Base-by-base conservation (phyloP, 2,329 filamentous ascomycete genomes). In the Dryadomyces quercus-mongolicae region DNA sequence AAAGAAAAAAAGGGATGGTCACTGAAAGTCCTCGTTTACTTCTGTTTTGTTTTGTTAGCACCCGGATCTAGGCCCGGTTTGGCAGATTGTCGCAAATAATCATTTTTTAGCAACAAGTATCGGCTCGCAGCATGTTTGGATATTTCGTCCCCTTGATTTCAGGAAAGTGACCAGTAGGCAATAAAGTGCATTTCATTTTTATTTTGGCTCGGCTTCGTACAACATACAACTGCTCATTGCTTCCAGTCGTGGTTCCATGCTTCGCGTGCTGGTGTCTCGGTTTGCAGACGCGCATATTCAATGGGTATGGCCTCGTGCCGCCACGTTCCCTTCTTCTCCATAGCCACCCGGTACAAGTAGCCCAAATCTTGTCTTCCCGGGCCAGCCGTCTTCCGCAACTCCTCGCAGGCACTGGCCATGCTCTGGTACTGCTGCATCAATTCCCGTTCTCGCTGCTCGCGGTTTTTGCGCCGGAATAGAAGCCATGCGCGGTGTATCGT, bases 401-500 rank as follows among this genome's bases (percentile, higher is more conserved):
- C 88, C 74, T 97, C 93, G 71, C 88, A 94, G 22, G 93, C 92
- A 47, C 76, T 74, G 56, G 79, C 77, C 86, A 98, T 97, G 65
- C 81, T 81, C 65, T 88, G 84, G 71, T 91, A 90, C 74, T 83
- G 78, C 57, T 87, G 77, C 71, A 89, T 81, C 49, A 96, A 77
- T 67, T 91, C 88, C 54, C 76, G 72, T 66, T 87, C 77, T 52
- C 82, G 77, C 40, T 74, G 71, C 59, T 78, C 74, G 50, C 83
- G 82, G 63, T 83, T 77, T 66, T 86, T 80, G 61, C 84, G 78
- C 63, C 84, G 82, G 71, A 85, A 86, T 34, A 97, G 76, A 63
- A 88, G 78, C 89, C 91, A 97, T 21, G 92, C 92, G 62, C 93
- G 90, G 75, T 97, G 91, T 70, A 98, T 97, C 52, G 93, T 97